These are phyloP conservation scores for Fusarium globosum DNA, from an alignment of 2,329 filamentous ascomycete species.

Conservation along the genomic window DNA sequence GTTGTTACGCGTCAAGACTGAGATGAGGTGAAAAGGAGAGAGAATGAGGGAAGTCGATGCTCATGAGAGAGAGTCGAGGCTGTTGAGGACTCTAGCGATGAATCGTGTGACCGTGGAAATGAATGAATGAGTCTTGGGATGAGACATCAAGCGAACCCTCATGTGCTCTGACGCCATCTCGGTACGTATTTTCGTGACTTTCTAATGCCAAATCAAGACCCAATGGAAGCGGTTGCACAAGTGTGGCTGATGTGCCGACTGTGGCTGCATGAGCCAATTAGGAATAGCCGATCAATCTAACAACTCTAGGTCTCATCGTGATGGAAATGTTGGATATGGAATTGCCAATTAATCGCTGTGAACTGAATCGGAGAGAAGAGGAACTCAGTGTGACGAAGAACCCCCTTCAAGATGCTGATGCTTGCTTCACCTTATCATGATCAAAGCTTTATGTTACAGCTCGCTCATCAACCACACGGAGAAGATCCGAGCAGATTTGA, in stretches of 20 bases:
- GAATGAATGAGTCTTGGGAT: neutral
- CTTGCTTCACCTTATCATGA: neutral
- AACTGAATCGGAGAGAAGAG: neutral
- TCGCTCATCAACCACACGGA: conserved; percentile 20
- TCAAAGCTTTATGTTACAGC: neutral
- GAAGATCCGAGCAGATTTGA: conserved; percentile 20
- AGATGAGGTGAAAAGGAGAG: neutral
- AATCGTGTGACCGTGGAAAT: conserved; percentile 27
- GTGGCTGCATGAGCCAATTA: conserved; percentile 37
- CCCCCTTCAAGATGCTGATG: neutral
- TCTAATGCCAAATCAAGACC: neutral
- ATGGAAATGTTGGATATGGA: conserved; percentile 3
- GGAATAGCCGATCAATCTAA: conserved; percentile 5
- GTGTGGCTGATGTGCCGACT: conserved; percentile 32
- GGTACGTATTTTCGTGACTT: conserved; percentile 20
- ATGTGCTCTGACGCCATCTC: conserved; percentile 38
- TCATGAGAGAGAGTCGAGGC: conserved; percentile 1
- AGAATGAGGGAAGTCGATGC: neutral
- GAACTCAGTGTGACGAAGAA: neutral
- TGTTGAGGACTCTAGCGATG: neutral
- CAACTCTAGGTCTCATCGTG: neutral
- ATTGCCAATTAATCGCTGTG: neutral
- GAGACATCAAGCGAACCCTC: conserved; percentile 1
- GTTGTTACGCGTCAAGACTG: neutral
- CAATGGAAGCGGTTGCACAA: conserved; percentile 4